A percentile compares a stretch with the other conserved stretches of the same genome.
Evolutionary conservation across 177 flowering plant genomes (phyloP).

Genomic region (Tripterygium wilfordii): DNA sequence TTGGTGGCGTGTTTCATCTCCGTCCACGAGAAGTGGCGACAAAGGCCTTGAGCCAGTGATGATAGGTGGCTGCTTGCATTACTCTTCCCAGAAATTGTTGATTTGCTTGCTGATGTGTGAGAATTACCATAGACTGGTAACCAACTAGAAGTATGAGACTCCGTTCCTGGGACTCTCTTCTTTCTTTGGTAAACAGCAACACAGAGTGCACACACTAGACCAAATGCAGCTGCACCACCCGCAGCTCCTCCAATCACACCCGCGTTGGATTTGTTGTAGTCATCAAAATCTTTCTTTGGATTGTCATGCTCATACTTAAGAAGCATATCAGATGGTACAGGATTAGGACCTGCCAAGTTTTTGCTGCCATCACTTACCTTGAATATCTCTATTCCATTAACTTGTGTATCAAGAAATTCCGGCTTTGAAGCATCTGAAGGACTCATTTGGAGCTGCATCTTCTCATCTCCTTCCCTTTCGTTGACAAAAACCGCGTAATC

Average conservation of each 20-base stretch:
- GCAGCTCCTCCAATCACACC: constrained; percentile 22
- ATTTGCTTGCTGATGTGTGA: constrained; percentile 22
- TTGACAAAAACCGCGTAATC: constrained; percentile 31
- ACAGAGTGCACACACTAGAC: constrained; percentile 21
- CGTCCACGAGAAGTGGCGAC: constrained; percentile 27
- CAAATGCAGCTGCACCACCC: constrained; percentile 26
- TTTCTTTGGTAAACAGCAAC: constrained; percentile 16
- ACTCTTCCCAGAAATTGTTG: constrained; percentile 29
- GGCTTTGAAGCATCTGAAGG: constrained; percentile 24
- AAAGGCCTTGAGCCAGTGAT: constrained; percentile 21
- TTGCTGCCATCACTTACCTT: constrained; percentile 25
- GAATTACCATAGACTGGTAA: constrained; percentile 34
- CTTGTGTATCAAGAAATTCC: constrained; percentile 31
- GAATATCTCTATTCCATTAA: constrained; percentile 59
- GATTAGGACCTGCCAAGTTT: constrained; percentile 37
- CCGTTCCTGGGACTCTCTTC: constrained; percentile 7
- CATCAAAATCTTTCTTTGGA: constrained; percentile 4
- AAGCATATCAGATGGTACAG: constrained; percentile 20
- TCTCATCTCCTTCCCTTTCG: constrained; percentile 16
- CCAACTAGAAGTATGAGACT: constrained; percentile 27
- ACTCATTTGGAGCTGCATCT: constrained; percentile 26
- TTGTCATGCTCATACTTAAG: constrained; percentile 8
- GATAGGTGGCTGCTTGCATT: constrained; percentile 19
- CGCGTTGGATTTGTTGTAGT: background rate
- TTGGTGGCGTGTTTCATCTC: constrained; percentile 39